Evolutionary conservation across 805 yeast species (phyloP), one percentile per base, ranked within the genome.

Genomic region (Ogataea henricii): DNA sequence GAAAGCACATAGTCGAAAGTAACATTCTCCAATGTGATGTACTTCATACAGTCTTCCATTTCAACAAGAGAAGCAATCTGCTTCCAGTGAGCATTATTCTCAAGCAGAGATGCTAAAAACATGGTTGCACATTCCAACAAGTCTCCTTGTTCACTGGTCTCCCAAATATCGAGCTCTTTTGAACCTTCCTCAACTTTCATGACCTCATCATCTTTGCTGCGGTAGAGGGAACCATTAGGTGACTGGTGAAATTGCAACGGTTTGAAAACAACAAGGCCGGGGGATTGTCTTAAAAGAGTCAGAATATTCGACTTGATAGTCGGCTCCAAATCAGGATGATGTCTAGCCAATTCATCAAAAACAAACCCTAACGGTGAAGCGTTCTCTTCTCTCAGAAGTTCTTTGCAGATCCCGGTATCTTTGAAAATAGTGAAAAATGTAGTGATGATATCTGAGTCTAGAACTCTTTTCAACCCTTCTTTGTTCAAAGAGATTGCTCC

Each of bases 401-500:
- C 80, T 52, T 77, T 78, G 3, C 89, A 82, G 51, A 72, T 69
- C 4, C 72, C 71, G 1, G 72, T 64, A 39, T 76, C 67, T 39
- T 70, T 69, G 55, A 89, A 81, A 1, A 80, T 67, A 13, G 54
- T 69, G 68, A 79, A 85, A 66, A 62, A 84, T 42, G 49, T 68
- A 44, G 51, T 64, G 49, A 70, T 69, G n/a, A 73, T 63, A 1
- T 66, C 51, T 2, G 65, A 57, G 3, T 68, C 68, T 9, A 79
- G 66, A 1, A 90, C 80, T 48, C 77, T 74, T 29, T 74, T 64
- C 48, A 88, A 63, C 0, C 97, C 98, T 8, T 80, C 85, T 42
- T 74, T 78, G 56, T 87, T 90, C 58, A 91, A 75, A 34, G 92
- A 82, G 26, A 91, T 72, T 0, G 98, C 96, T 12, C 94, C 94